Base-by-base conservation (phyloP, 805 yeast genomes). In the Schizosaccharomyces octosporus region DNA sequence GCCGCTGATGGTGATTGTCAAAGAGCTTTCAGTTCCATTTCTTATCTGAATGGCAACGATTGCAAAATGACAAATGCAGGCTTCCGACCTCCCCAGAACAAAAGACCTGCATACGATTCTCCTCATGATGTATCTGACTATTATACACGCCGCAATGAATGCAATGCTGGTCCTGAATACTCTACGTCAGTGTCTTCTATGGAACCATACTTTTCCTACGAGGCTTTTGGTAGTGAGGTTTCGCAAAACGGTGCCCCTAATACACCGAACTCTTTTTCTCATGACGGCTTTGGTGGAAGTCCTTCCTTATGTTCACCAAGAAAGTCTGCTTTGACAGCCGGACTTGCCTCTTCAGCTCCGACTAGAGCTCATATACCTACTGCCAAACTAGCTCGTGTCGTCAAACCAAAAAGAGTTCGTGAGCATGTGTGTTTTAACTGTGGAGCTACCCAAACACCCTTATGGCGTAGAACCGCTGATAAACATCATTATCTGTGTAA, bases 401-500 rank as follows among this genome's bases (percentile, higher is more conserved):
- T 45, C 11, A 45, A 45, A 13, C 51, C 21, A 3, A 55, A 55
- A 29, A n/a, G 15, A 32, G 31, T 17, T 17, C 60, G 60, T n/a
- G 61, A 59, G 11, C 24, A 42, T n/a, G 19, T 59, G 5, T 59
- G 61, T 9, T 45, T 43, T 21, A 90, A 90, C 72, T 90, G 98
- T 71, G 86, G 87, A 66, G 88, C 96, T 0, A 81, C 82, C 62
- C 83, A 90, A 39, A 90, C 98, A 0, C 98, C 98, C 0, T 74
- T 90, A n/a, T 90, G 98, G 98, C 77, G 98, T 66, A 76, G 97
- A 61, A 88, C 90, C 62, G 89, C 95, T 0, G 84, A 84, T 63
- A 97, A 97, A 0, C 84, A 87, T 68, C 83, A 85, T 66, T 90
- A 94, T 0, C 75, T 90, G 62, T 90, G 98, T 74, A 90, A 90